phyloP scores from a whole-genome alignment of 441 rosid species.

The Euphorbia celastroides region DNA sequence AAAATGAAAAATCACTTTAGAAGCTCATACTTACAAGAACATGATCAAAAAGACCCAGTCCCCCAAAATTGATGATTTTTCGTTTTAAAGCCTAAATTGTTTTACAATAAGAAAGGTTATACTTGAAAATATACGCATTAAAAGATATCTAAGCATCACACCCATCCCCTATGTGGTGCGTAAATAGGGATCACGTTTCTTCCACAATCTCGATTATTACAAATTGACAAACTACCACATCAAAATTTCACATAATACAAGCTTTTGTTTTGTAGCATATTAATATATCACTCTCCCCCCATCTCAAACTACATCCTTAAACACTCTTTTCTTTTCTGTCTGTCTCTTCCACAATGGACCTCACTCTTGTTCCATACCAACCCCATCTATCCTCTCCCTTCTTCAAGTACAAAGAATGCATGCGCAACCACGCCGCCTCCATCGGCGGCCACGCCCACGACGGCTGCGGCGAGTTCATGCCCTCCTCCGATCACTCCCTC shows the following conservation, averaged over 20 bases:
- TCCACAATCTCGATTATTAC: conserved; percentile 13
- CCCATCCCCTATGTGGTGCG: background rate
- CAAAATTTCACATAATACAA: background rate
- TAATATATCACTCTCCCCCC: background rate
- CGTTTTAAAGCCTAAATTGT: too few relatives aligned
- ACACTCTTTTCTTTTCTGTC: background rate
- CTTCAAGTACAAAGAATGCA: conserved; percentile 58
- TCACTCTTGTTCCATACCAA: conserved; percentile 15
- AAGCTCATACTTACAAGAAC: too few relatives aligned
- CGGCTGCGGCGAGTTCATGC: conserved; percentile 91
- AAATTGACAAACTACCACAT: background rate
- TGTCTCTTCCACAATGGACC: conserved; percentile 13
- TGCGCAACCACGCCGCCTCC: conserved; percentile 74
- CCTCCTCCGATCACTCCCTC: conserved; percentile 56
- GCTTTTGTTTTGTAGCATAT: background rate
- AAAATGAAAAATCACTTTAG: too few relatives aligned
- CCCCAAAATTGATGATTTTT: too few relatives aligned
- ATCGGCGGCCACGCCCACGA: conserved; percentile 78
- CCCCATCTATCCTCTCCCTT: background rate
- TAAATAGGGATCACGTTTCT: conserved; percentile 18
- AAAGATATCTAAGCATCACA: background rate
- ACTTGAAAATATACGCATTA: background rate
- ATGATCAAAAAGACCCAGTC: too few relatives aligned
- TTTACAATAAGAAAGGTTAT: background rate
- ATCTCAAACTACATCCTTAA: background rate